These are phyloP conservation scores for Tetrahymena thermophila DNA, from an alignment of 73 alveolate genomes.

Conservation along the genomic window DNA sequence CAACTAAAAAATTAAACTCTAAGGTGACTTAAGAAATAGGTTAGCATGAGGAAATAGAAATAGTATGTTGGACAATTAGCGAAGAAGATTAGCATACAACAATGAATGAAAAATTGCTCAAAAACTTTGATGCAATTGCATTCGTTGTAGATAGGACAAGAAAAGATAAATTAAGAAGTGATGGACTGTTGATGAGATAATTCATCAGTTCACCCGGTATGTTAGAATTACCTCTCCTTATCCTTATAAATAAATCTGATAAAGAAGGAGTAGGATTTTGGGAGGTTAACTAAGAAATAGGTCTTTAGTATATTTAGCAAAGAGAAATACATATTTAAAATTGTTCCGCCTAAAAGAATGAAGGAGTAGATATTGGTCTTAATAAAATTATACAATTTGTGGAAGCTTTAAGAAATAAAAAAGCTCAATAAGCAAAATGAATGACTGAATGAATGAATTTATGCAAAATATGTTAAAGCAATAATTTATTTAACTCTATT, in stretches of 20 bases:
- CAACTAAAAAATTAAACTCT: background rate
- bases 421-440: background rate
- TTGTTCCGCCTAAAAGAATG: background rate
- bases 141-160: background rate
- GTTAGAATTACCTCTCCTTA: background rate
- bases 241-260: background rate
- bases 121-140: background rate
- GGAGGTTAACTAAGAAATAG: background rate
- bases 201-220: background rate
- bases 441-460: background rate
- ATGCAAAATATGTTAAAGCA: background rate
- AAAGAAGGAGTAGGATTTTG: background rate
- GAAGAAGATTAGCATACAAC: background rate
- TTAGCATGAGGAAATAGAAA: background rate
- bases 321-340: background rate
- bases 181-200: background rate
- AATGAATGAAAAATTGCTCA: background rate
- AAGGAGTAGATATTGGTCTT: background rate
- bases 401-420: background rate
- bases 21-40: background rate
- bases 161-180: background rate
- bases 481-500: background rate
- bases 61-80: background rate
- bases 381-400: background rate
- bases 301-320: background rate